phyloP scores from a whole-genome alignment of 2,329 filamentous ascomycete genomes.

The Fusarium chuoi region DNA sequence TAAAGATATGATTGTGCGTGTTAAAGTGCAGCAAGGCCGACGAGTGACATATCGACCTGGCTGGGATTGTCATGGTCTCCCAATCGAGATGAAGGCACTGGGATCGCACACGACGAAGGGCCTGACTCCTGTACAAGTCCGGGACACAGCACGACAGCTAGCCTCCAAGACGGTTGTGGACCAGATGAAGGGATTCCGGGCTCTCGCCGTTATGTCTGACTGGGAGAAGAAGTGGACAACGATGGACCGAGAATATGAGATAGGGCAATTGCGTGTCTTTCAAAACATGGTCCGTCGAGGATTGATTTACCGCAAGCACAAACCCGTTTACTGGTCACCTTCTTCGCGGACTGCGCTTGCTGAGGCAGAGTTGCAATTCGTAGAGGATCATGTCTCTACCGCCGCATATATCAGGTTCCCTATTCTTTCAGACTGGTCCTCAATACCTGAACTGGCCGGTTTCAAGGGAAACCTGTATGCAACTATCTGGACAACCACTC shows the following conservation, averaged over 20 bases:
- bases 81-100: conserved; percentile 95
- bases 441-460: conserved; percentile 49
- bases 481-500: conserved; percentile 99
- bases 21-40: conserved; percentile 77
- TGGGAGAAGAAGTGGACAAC: conserved; percentile 83
- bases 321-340: conserved; percentile 89
- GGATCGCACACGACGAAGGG: conserved; percentile 60
- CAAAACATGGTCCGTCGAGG: conserved; percentile 77
- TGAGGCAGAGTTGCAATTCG: conserved; percentile 87
- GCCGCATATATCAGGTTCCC: conserved; percentile 86
- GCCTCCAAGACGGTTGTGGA: conserved; percentile 74
- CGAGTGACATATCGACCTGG: conserved; percentile 86
- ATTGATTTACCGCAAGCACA: conserved; percentile 80
- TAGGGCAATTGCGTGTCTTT: conserved; percentile 79
- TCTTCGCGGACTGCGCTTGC: conserved; percentile 82
- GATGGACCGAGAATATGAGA: conserved; percentile 80
- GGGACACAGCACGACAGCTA: conserved; percentile 71
- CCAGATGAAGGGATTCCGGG: conserved; percentile 78
- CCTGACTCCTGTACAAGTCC: conserved; percentile 67
- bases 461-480: conserved; percentile 70
- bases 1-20: conserved; percentile 91
- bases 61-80: conserved; percentile 98
- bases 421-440: conserved; percentile 58
- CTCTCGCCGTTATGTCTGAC: conserved; percentile 82
- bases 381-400: conserved; percentile 76